A percentile compares a stretch with the other conserved stretches of the same genome.
phyloP scores from a whole-genome alignment of 208 protist species.

The Acanthamoeba royreba region DNA sequence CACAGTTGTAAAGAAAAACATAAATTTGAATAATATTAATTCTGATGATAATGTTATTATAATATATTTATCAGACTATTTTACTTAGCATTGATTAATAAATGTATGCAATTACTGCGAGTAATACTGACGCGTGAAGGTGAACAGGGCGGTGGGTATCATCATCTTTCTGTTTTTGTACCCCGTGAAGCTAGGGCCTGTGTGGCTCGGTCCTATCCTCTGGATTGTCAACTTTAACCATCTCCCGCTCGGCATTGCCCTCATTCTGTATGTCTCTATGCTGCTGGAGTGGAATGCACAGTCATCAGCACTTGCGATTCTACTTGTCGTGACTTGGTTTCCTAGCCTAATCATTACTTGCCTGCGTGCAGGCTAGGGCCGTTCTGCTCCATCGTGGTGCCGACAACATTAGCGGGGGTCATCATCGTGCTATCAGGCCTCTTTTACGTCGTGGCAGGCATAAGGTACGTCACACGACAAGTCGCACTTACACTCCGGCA shows the following conservation, averaged over 20 bases:
- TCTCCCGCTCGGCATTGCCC: neutral
- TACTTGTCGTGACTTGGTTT: neutral
- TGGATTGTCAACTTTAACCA: conserved; percentile 22
- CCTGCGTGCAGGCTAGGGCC: neutral
- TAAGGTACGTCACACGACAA: too few relatives aligned
- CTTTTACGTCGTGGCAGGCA: conserved; percentile 2
- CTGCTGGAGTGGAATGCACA: too few relatives aligned
- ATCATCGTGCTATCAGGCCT: neutral
- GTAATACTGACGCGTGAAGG: too few relatives aligned
- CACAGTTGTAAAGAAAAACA: too few relatives aligned
- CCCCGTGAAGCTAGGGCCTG: neutral
- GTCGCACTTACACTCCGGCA: too few relatives aligned
- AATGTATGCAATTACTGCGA: too few relatives aligned
- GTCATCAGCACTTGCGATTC: neutral
- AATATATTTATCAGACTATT: too few relatives aligned
- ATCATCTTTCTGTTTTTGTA: neutral
- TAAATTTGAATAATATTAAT: neutral
- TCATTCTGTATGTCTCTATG: neutral
- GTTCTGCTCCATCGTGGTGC: neutral
- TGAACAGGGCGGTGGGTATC: neutral
- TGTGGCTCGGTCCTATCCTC: neutral
- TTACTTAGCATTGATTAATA: too few relatives aligned
- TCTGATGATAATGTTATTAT: too few relatives aligned
- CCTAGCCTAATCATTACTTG: neutral
- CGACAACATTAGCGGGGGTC: neutral